Evolutionary conservation across 2,329 filamentous ascomycete species (phyloP).

Genomic region (Cercospora zeae-maydis): DNA sequence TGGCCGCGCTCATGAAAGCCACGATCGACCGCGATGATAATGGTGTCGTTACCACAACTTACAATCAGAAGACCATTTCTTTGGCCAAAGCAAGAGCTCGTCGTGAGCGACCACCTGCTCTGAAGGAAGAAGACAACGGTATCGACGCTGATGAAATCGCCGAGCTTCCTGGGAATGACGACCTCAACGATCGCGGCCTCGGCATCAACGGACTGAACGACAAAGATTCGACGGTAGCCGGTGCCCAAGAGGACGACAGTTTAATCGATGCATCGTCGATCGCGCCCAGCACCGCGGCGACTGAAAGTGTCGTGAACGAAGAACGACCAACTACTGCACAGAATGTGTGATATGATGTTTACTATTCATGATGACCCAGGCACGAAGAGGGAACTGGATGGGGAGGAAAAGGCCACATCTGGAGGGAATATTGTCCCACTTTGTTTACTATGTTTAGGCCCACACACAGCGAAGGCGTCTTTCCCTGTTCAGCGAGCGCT

Average conservation of each 20-base stretch:
- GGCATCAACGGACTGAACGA: constrained; percentile 28
- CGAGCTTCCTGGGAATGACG: constrained; percentile 21
- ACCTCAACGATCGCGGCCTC: constrained; percentile 23
- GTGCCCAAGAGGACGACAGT: constrained; percentile 21
- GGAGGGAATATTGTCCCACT: not conserved
- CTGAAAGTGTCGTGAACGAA: constrained; percentile 11
- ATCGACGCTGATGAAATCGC: constrained; percentile 28
- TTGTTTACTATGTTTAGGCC: constrained; percentile 8
- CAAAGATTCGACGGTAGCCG: constrained; percentile 16
- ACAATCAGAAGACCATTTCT: constrained; percentile 95
- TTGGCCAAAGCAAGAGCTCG: constrained; percentile 82
- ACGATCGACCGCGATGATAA: constrained; percentile 85
- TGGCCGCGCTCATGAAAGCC: constrained; percentile 98
- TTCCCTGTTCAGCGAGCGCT: not conserved
- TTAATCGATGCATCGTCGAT: constrained; percentile 3
- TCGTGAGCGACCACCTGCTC: constrained; percentile 82
- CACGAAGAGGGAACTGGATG: not conserved
- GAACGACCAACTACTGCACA: constrained; percentile 10
- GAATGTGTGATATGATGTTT: constrained; percentile 10
- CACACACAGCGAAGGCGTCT: constrained; percentile 14
- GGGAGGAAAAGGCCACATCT: not conserved
- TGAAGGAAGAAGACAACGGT: constrained; percentile 58
- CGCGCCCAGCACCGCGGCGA: constrained; percentile 14
- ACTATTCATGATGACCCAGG: not conserved
- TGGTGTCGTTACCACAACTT: constrained; percentile 79